A percentile compares a stretch with the other conserved stretches of the same genome.
Conservation (phyloP, 2,329 filamentous ascomycete species). For the Fusarium hostae region DNA sequence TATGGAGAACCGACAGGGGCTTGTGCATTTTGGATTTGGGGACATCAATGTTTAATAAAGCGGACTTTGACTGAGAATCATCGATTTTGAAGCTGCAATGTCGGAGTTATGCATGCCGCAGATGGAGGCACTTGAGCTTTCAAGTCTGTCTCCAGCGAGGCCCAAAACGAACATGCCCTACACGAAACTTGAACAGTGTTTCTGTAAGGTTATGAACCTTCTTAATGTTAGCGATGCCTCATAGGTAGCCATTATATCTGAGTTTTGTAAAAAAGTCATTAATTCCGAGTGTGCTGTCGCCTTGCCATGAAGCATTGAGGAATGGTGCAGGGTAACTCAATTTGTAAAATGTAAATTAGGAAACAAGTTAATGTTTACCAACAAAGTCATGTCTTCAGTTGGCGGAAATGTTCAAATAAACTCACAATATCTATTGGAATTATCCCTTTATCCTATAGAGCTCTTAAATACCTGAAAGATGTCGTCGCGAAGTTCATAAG, state of each 20-base stretch:
- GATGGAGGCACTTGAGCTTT: not conserved
- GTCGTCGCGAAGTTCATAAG: too few species aligned
- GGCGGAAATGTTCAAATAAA: not conserved
- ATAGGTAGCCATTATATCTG: not conserved
- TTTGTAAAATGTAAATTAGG: not conserved
- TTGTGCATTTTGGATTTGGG: not conserved
- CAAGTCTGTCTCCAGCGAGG: not conserved
- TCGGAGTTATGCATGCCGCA: not conserved
- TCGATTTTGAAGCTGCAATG: not conserved
- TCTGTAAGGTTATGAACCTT: not conserved
- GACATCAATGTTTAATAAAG: not conserved
- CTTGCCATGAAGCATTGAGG: not conserved
- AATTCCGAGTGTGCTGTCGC: not conserved
- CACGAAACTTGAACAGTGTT: not conserved
- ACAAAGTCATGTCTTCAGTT: too few species aligned
- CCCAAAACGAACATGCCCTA: not conserved
- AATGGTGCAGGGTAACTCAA: not conserved
- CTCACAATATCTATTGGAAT: too few species aligned
- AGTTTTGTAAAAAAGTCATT: not conserved
- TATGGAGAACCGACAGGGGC: not conserved
- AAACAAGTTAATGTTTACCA: not conserved
- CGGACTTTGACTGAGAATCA: not conserved
- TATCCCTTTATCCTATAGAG: accelerated
- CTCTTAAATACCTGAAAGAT: too few species aligned
- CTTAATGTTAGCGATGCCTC: not conserved